These are phyloP conservation scores for Hortiboletus rubellus DNA, from an alignment of 1,284 basidiomycete species.

Conservation along the genomic window DNA sequence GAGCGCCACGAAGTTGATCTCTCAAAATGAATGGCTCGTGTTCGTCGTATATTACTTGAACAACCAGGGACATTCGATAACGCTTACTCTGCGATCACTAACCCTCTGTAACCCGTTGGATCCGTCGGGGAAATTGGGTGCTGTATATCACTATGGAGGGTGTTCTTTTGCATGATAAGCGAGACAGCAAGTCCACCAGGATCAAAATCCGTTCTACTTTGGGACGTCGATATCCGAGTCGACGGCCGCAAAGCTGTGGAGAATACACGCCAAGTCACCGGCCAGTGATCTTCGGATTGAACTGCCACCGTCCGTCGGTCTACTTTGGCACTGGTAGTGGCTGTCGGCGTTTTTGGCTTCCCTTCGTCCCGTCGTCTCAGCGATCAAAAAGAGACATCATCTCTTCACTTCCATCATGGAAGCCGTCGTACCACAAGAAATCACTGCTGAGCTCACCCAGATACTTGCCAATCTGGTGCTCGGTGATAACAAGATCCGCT, in stretches of 20 bases:
- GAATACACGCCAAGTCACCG: no score
- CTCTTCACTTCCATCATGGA: conserved; percentile 38
- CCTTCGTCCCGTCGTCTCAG: background rate
- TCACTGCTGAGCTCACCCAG: conserved; percentile 71
- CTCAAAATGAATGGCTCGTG: no score
- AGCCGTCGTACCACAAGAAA: conserved; percentile 56
- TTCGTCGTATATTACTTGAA: no score
- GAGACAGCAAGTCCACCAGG: conserved; percentile 1
- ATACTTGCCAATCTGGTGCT: conserved; percentile 79
- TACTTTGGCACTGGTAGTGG: background rate
- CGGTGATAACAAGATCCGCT: conserved; percentile 75
- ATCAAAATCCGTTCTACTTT: background rate
- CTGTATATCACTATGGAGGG: no score
- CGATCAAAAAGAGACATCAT: conserved; percentile 1
- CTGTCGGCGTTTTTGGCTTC: background rate
- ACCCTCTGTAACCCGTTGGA: no score
- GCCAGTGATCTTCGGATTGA: background rate
- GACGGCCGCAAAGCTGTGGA: background rate
- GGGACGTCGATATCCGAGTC: no score
- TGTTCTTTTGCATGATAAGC: background rate
- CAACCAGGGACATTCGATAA: no score
- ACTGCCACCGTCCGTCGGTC: background rate
- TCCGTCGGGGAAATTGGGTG: no score
- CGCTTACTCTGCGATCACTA: no score
- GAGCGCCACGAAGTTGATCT: no score